Evolutionary conservation across 2,329 filamentous ascomycete genomes (phyloP).

Genomic region (Chaetomium globosum): DNA sequence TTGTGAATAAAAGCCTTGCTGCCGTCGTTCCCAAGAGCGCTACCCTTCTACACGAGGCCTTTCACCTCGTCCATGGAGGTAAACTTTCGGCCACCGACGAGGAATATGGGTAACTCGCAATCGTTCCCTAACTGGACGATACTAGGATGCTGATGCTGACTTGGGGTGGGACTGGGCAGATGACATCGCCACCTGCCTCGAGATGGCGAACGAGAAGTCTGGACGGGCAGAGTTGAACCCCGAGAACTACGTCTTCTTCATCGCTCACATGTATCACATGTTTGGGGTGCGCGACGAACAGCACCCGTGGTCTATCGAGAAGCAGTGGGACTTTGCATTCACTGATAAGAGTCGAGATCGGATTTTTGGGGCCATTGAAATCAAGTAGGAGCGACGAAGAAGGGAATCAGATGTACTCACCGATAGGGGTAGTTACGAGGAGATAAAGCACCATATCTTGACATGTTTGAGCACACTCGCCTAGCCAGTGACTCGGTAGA

Average conservation of each 20-base stretch:
- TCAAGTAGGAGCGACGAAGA: background rate
- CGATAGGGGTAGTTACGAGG: no score
- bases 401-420: background rate
- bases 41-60: background rate
- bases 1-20: background rate
- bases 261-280: background rate
- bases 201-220: no score
- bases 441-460: background rate
- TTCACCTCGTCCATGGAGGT: background rate
- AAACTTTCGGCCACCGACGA: no score
- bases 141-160: background rate
- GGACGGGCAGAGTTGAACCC: no score
- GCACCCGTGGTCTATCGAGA: background rate
- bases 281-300: background rate
- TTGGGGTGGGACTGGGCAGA: background rate
- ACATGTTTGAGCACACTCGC: background rate
- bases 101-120: background rate
- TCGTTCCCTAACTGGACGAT: background rate
- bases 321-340: background rate
- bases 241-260: background rate
- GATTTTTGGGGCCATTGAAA: background rate
- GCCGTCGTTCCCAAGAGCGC: background rate
- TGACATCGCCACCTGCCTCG: background rate
- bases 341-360: background rate
- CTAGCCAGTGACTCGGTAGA: no score